Evolutionary conservation across 106 monocot species (phyloP).

Genomic region (Phalaenopsis equestris): DNA sequence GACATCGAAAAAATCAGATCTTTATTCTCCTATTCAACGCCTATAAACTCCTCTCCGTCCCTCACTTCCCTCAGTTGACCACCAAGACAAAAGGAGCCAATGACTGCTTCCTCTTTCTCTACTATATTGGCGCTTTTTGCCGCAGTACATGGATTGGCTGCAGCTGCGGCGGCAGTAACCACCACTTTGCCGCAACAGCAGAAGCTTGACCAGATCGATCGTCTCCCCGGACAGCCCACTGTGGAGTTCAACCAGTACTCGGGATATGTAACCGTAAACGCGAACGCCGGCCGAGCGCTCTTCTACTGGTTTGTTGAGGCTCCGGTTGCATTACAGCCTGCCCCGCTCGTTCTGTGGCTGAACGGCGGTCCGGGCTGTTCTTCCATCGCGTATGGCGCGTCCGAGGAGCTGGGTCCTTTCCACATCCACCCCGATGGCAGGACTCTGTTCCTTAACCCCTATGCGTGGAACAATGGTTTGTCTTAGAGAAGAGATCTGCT

Average conservation of each 20-base stretch:
- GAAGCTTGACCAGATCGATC: constrained; percentile 53
- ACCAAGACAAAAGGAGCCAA: constrained; percentile 3
- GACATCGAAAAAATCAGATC: neutral
- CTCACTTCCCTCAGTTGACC: neutral
- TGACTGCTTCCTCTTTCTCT: constrained; percentile 2
- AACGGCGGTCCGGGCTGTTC: constrained; percentile 98
- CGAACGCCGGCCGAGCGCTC: constrained; percentile 63
- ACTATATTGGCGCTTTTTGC: neutral
- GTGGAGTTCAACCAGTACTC: constrained; percentile 69
- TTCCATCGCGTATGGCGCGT: constrained; percentile 85
- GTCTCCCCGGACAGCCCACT: constrained; percentile 62
- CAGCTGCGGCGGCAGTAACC: neutral
- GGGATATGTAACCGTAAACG: constrained; percentile 84
- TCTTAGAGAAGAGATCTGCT: neutral
- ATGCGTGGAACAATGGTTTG: constrained; percentile 86
- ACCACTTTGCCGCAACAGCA: constrained; percentile 10
- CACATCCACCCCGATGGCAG: constrained; percentile 63
- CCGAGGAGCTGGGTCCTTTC: constrained; percentile 98
- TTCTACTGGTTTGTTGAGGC: constrained; percentile 95
- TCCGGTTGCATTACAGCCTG: constrained; percentile 14
- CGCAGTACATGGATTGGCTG: neutral
- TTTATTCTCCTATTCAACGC: neutral
- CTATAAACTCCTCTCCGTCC: constrained; percentile 8
- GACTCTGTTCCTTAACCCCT: constrained; percentile 59
- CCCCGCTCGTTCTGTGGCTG: constrained; percentile 87